Evolutionary conservation across 1,284 basidiomycete species (phyloP), one percentile per base, ranked within the genome.

Genomic region (Malassezia psittaci): DNA sequence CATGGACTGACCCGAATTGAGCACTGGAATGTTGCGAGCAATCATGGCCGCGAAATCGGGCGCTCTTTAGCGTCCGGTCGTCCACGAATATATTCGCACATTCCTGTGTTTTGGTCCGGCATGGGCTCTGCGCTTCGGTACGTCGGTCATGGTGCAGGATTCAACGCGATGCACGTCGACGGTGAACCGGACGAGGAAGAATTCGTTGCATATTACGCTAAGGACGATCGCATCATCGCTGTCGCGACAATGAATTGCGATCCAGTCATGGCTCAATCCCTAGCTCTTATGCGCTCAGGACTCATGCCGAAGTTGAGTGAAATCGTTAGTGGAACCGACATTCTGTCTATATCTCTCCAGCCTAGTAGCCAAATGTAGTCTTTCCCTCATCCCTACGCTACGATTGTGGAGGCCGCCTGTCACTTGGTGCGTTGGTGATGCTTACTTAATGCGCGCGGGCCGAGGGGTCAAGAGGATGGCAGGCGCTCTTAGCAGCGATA

Each of bases 1-100:
- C 83, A 82, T 3, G 79, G 79, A 48, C 70, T 77, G 57, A 77
- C 78, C 49, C 77, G 88, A 41, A 85, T 91, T 60, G 90, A 93
- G 76, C 90, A 93, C 76, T 93, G 89, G 89, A 90, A 86, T 82
- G 85, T 88, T 57, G 86, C 86, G 18, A 82, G 84, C 40, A 88
- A 88, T 74, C 86, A 93, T 65, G 90, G 88, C 1, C 83, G 89
- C 52, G 82, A 85, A 8, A 85, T 87, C 18, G 90, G 85, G 0
- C 82, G 83, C 73, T 85, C 59, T 19, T 41, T 67, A 18, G 61
- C 66, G 21, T 47, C 54, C 8, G 67, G 66, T 12, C 54, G 29
- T 33, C 50, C 59, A 36, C 61, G 59, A n/a, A 44, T 53, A 24
- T 88, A 85, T 70, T 79, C 80, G 57, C 90, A 89, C 76, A 79